These are phyloP conservation scores for Teratosphaeria nubilosa DNA, from an alignment of 2,329 filamentous ascomycete genomes.

Conservation along the genomic window DNA sequence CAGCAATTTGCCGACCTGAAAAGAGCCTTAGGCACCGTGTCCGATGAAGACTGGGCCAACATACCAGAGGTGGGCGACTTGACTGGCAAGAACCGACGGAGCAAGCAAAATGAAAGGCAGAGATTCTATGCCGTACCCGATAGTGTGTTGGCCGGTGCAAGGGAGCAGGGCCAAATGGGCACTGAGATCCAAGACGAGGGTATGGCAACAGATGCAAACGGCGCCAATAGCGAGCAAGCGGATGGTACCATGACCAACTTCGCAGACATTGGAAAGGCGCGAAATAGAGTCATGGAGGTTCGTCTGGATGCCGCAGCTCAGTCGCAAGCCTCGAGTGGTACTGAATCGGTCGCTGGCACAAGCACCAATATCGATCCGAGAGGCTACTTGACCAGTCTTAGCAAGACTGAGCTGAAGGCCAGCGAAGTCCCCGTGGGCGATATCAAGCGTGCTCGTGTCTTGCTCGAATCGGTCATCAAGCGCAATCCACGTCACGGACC, in stretches of 20 bases:
- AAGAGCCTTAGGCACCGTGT: conserved; percentile 73
- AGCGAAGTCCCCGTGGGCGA: conserved; percentile 82
- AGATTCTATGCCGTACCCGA: conserved; percentile 95
- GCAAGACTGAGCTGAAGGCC: conserved; percentile 68
- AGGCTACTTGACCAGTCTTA: conserved; percentile 87
- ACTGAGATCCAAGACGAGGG: conserved; percentile 80
- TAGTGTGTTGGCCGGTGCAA: conserved; percentile 80
- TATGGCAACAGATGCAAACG: conserved; percentile 30
- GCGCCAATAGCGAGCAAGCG: conserved; percentile 37
- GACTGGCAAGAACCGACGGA: conserved; percentile 83
- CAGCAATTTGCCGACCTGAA: conserved; percentile 97
- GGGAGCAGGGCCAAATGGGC: conserved; percentile 70
- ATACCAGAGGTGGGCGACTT: conserved; percentile 93
- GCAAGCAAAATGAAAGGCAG: conserved; percentile 64
- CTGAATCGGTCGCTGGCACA: conserved; percentile 62
- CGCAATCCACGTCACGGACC: conserved; percentile 92
- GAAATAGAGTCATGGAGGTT: conserved; percentile 93
- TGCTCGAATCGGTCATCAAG: conserved; percentile 94
- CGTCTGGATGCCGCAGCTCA: conserved; percentile 80
- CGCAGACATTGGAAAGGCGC: conserved; percentile 88
- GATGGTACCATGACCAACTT: conserved; percentile 98
- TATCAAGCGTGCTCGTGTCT: conserved; percentile 81
- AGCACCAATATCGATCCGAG: conserved; percentile 89
- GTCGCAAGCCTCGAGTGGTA: conserved; percentile 44
- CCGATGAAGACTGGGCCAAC: conserved; percentile 93